Base-by-base conservation (phyloP, 495 filamentous ascomycete genomes). In the Penicillium paxilli region DNA sequence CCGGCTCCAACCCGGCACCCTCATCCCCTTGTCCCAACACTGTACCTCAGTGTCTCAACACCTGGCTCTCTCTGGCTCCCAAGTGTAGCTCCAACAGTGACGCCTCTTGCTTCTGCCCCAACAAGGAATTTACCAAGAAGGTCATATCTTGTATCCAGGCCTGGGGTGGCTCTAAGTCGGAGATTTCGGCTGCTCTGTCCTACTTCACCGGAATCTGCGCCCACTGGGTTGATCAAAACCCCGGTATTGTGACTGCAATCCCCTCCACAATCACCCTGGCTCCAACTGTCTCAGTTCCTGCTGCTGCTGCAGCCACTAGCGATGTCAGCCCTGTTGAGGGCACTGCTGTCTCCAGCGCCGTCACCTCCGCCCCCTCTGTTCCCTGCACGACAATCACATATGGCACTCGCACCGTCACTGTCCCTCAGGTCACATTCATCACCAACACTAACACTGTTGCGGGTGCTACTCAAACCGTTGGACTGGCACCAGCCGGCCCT, bases 201-300 rank as follows among this genome's bases (percentile, higher is more conserved):
- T 96, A 89, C 83, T 88, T 97, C 78, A 84, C 90, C 62, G 94
- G 93, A 67, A 88, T 98, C 72, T 98, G 93, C 76, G 90, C 89
- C 30, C 70, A 80, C 26, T 87, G 85, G 69, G 80, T 91, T 17
- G 74, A 80, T 37, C 52, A 77, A 56, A 96, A 96, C 83, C 94
- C 94, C 2, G 92, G 81, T 48, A 89, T 98, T 65, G 81, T 90
- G 63, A 94, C 90, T 52, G 84, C 74, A 35, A 79, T 87, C 49
- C 86, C 87, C 1, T 67, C 76, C 5, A 84, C 74, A 20, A 80
- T 88, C 66, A 84, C 82, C n/a, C 69, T 87, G 21, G 69, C 65
- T 32, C 79, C 82, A 3, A 75, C 73, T 14, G 55, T 67, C 25
- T 37, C 51, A 3, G 32, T 61, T 14, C 40, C 55, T 4, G 44